Base-by-base conservation (phyloP, 306 rosid genomes). In the Astragalus glycyphyllos region DNA sequence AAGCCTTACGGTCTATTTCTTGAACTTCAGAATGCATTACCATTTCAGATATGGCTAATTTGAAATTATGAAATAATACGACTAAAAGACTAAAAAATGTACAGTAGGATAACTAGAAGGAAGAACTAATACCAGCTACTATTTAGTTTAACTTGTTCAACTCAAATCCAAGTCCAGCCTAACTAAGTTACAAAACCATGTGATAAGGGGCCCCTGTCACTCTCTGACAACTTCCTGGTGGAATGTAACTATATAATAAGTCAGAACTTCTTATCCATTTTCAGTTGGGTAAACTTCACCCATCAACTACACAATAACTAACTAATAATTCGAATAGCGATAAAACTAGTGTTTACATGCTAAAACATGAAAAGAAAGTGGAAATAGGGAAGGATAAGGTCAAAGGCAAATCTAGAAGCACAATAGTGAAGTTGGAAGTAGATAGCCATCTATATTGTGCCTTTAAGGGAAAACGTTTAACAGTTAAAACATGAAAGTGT, bases 301-400 rank as follows among this genome's bases (percentile, higher is more conserved):
- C 16, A 55, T 47, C 68, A 71, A 54, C 55, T 55, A 31, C 38
- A 54, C 7, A 45, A 38, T 56, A 66, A 12, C 10, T 74, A 54
- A 38, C 26, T 20, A 68, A 37, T 35, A 17, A 2, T 6, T 16
- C 37, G 6, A 35, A 40, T 41, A 63, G 53, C 38, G 12, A 11
- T 17, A 11, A 6, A 14, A 41, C 29, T 16, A 11, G 20, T 11
- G 12, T 40, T 62, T 37, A 42, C 11, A 42, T n/a, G 35, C 10
- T 23, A 11, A 61, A 38, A n/a, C n/a, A n/a, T 44, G 16, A 56
- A 16, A 20, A 40, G 11, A 8, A 6, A 23, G 42, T 6, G 35
- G 42, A 40, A 9, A 3, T 37, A 5, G 5, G n/a, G 49, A 0
- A 37, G 54, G 14, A 38, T 9, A 49, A 37, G 11, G 34, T 31